phyloP scores from a whole-genome alignment of 2,329 filamentous ascomycete species.

The Volutella citrinella region DNA sequence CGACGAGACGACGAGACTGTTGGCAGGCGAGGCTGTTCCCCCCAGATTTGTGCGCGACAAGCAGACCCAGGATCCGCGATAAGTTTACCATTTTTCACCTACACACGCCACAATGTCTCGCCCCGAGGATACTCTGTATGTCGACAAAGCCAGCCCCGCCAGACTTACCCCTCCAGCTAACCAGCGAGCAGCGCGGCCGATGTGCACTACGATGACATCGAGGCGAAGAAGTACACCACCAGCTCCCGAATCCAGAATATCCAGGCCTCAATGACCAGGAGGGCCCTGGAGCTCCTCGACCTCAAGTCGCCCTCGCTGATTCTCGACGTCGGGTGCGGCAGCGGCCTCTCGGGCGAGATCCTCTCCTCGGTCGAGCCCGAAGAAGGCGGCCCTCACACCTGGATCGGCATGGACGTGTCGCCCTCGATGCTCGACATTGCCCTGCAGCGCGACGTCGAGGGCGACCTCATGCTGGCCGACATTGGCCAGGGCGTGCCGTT shows the following conservation, averaged over 20 bases:
- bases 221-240: constrained; percentile 97
- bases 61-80: constrained; percentile 12
- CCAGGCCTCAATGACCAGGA: constrained; percentile 89
- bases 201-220: constrained; percentile 93
- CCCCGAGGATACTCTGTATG: constrained; percentile 89
- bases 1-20: not conserved
- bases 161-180: constrained; percentile 22
- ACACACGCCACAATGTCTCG: constrained; percentile 72
- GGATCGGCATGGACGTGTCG: constrained; percentile 96
- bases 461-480: constrained; percentile 90
- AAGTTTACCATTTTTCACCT: not conserved
- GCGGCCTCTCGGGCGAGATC: constrained; percentile 90
- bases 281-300: constrained; percentile 87
- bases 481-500: constrained; percentile 96
- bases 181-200: constrained; percentile 70
- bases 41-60: constrained; percentile 14
- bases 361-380: constrained; percentile 67
- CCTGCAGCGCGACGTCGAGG: constrained; percentile 85
- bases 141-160: constrained; percentile 17
- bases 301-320: constrained; percentile 79
- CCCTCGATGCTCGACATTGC: constrained; percentile 97
- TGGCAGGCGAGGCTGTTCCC: not conserved
- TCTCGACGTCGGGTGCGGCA: constrained; percentile 95
- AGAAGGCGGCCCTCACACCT: constrained; percentile 82
- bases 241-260: constrained; percentile 94